Evolutionary conservation across 768 basidiomycete genomes (phyloP), one percentile per base, ranked within the genome.

Genomic region (Psilocybe cyanescens): DNA sequence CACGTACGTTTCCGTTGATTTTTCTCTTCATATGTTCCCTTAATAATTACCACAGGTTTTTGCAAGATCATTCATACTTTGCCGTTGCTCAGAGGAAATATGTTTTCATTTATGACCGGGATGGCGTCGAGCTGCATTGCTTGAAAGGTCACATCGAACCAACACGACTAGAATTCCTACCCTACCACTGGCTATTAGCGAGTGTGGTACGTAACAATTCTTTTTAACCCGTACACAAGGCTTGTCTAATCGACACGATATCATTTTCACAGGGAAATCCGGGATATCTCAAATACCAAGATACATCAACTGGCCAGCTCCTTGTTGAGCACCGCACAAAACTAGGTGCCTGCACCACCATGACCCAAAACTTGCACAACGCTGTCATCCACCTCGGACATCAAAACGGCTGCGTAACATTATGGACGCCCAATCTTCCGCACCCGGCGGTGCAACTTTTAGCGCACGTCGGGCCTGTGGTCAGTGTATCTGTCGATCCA

Each of bases 31-130:
- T n/a, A 30, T 58, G 3, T 14, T 9, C 55, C 54, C 50, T 62
- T 28, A 59, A 46, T 48, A 55, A 19, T 58, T 45, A 11, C 17
- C 14, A 49, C 57, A 95, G 92, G 16, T 98, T 95, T 70, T 76
- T 99, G 6, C 96, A 98, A 70, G 93, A 97, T 65, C 93, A 97
- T 55, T 90, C 92, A 0, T 92, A 90, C 74, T 95, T 91, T 69
- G 97, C 97, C 1, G 95, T 97, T 8, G 97, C 97, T 0, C 97
- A 99, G 76, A 92, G 94, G 75, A 92, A 95, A 81, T 93, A 97
- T 71, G 92, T 91, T 16, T 99, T 92, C 75, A 94, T 99, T 48
- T 99, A 99, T 65, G 97, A 99, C 75, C 85, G 89, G 33, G 86
- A 94, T 66, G 97, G 97, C 19, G 90, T 97, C 12, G 97, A 99